Conservation (phyloP, 1,284 basidiomycete species). For the Cystobasidium pallidum region DNA sequence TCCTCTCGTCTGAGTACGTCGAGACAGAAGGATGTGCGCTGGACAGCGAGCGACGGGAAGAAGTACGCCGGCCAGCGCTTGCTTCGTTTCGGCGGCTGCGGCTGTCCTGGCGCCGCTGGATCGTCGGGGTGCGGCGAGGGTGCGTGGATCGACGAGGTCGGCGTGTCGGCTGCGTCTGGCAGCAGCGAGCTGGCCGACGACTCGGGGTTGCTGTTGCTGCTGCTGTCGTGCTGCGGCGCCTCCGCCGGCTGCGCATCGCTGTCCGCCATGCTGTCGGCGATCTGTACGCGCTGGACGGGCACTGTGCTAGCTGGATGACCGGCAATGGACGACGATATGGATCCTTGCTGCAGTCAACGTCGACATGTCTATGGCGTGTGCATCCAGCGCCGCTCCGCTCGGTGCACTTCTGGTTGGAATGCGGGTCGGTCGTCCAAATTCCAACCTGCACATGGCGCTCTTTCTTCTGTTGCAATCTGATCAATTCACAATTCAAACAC, state of each 20-base stretch:
- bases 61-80: slow-evolving; percentile 58
- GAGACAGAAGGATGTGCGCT: slow-evolving; percentile 72
- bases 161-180: not conserved
- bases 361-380: slow-evolving; percentile 2
- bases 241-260: not conserved
- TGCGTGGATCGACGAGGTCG: not conserved
- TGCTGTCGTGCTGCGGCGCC: not conserved
- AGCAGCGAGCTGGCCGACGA: not conserved
- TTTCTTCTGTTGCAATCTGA: not conserved
- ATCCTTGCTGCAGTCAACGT: not conserved
- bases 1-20: slow-evolving; percentile 66
- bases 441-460: not conserved
- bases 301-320: slow-evolving; percentile 7
- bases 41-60: slow-evolving; percentile 70
- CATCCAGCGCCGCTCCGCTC: not conserved
- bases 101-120: slow-evolving; percentile 4
- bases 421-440: not conserved
- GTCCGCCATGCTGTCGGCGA: slow-evolving; percentile 8
- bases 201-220: not conserved
- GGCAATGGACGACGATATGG: not conserved
- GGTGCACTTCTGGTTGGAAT: not conserved
- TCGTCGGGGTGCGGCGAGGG: not conserved
- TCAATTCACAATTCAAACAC: not conserved
- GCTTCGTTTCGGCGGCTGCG: not conserved
- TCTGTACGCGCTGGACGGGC: not conserved